Conservation (phyloP, 441 rosid species). For the Codiaeum variegatum region DNA sequence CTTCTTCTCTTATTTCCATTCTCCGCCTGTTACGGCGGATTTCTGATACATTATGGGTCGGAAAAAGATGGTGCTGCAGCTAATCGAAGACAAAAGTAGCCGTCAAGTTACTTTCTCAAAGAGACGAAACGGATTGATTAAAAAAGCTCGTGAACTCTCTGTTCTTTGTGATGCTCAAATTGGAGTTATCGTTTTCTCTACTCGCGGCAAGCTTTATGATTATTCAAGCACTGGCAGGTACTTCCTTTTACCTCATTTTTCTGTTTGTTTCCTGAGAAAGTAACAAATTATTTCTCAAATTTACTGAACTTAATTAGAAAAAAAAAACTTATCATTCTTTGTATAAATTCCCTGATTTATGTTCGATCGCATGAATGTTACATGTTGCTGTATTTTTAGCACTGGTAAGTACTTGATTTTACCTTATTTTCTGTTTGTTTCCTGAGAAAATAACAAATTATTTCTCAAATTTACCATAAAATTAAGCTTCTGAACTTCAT, state of each 20-base stretch:
- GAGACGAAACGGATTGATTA: conserved; percentile 38
- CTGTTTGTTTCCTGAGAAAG: neutral
- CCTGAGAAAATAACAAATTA: neutral
- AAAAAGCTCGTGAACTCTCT: conserved; percentile 40
- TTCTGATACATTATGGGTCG: conserved; percentile 38
- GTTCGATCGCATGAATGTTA: no score
- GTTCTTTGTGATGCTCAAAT: conserved; percentile 36
- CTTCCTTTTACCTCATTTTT: neutral
- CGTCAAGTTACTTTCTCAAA: conserved; percentile 54
- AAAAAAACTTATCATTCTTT: no score
- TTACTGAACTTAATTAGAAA: no score
- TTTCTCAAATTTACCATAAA: no score
- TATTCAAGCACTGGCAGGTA: conserved; percentile 36
- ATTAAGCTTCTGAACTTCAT: no score
- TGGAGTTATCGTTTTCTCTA: conserved; percentile 35
- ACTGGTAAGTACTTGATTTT: conserved; percentile 28
- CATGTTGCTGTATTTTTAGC: no score
- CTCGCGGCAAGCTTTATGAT: conserved; percentile 32
- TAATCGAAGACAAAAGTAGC: conserved; percentile 49
- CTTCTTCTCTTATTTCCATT: neutral
- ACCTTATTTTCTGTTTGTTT: neutral
- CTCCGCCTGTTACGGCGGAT: neutral
- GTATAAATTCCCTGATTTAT: no score
- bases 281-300: neutral
- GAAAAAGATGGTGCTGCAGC: conserved; percentile 45